Percentiles rank a stretch among this genome's conserved stretches.
Evolutionary conservation across 108 stramenopile species (phyloP).

Genomic region (Pseudonitzschia delicatissima): DNA sequence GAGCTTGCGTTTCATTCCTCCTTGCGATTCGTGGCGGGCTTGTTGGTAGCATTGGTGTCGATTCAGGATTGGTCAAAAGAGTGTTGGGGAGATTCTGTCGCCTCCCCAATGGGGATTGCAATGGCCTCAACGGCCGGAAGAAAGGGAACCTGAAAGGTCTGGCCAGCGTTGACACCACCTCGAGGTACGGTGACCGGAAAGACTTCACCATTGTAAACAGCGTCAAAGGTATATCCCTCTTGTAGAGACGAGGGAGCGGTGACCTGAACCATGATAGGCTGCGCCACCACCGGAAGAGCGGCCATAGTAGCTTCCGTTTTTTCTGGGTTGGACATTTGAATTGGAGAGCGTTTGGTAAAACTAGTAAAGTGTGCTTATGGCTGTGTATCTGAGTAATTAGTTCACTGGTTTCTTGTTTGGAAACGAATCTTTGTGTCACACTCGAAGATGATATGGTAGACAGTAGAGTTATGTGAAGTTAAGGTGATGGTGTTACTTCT

Average conservation of each 20-base stretch:
- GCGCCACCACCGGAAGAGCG: too few relatives aligned
- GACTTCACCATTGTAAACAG: slow-evolving; percentile 30
- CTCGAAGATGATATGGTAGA: too few relatives aligned
- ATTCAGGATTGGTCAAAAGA: neutral
- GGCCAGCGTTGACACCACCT: slow-evolving; percentile 49
- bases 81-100: neutral
- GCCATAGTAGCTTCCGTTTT: too few relatives aligned
- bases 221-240: slow-evolving; percentile 60
- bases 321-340: too few relatives aligned
- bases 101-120: neutral
- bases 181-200: slow-evolving; percentile 52
- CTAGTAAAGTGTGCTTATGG: too few relatives aligned
- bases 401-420: too few relatives aligned
- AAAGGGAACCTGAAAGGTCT: slow-evolving; percentile 48
- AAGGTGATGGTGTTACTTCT: too few relatives aligned
- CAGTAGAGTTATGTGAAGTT: too few relatives aligned
- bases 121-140: neutral
- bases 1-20: slow-evolving; percentile 18
- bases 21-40: neutral
- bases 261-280: slow-evolving; percentile 34
- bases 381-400: too few relatives aligned
- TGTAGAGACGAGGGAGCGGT: slow-evolving; percentile 48
- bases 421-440: too few relatives aligned
- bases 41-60: neutral
- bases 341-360: too few relatives aligned